These are phyloP conservation scores for Curvularia sp. DNA, from an alignment of 2,329 filamentous ascomycete genomes.

Conservation along the genomic window DNA sequence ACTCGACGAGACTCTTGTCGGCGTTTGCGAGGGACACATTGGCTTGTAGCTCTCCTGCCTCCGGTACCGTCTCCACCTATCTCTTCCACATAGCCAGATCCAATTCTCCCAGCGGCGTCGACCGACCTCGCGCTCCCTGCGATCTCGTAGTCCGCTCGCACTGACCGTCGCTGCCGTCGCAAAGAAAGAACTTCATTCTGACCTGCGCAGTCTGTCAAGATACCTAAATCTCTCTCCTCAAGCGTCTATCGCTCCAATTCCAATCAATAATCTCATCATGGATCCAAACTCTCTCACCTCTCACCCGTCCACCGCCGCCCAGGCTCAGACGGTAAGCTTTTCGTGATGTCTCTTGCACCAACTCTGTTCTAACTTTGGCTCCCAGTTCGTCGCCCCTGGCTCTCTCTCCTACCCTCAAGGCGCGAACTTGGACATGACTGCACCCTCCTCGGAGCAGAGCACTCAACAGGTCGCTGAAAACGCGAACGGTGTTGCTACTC, in stretches of 20 bases:
- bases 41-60: constrained; percentile 93
- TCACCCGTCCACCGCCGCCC: constrained; percentile 86
- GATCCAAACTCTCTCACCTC: constrained; percentile 77
- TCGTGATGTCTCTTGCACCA: constrained; percentile 31
- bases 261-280: constrained; percentile 64
- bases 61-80: constrained; percentile 55
- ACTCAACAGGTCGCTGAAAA: constrained; percentile 59
- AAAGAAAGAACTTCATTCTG: constrained; percentile 39
- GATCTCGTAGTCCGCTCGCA: constrained; percentile 41
- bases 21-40: constrained; percentile 88
- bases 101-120: constrained; percentile 32
- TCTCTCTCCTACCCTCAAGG: constrained; percentile 89
- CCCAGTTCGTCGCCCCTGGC: constrained; percentile 77
- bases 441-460: constrained; percentile 76
- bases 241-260: constrained; percentile 40
- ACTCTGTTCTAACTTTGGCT: constrained; percentile 32
- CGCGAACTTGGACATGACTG: constrained; percentile 78
- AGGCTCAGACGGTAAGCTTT: constrained; percentile 75
- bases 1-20: constrained; percentile 48
- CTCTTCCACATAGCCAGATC: constrained; percentile 17
- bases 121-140: constrained; percentile 44
- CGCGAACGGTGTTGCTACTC: constrained; percentile 79
- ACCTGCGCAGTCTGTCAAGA: constrained; percentile 47
- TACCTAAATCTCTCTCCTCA: constrained; percentile 30
- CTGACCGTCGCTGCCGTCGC: constrained; percentile 37